Percentiles rank a stretch among this genome's conserved stretches.
These are phyloP conservation scores for Avena sativa DNA, from an alignment of 176 grass and related monocot species.

Conservation along the genomic window DNA sequence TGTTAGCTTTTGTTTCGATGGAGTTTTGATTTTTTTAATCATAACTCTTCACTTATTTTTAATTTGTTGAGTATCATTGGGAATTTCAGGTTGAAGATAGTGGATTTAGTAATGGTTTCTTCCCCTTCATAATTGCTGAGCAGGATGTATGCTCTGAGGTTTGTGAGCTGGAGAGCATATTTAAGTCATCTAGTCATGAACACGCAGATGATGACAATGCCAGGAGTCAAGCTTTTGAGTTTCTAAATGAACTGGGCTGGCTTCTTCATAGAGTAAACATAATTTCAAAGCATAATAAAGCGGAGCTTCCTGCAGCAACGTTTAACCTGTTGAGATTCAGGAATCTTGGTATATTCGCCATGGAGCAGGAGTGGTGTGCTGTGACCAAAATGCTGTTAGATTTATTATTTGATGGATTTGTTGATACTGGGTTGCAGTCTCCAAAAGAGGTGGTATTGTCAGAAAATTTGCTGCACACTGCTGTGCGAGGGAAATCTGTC, in stretches of 20 bases:
- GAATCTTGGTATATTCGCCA: conserved; percentile 75
- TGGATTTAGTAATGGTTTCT: conserved; percentile 86
- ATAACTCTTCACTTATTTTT: conserved; percentile 23
- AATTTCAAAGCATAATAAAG: conserved; percentile 46
- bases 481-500: conserved; percentile 69
- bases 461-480: conserved; percentile 77
- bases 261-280: conserved; percentile 75
- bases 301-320: conserved; percentile 22
- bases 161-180: conserved; percentile 74
- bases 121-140: conserved; percentile 97
- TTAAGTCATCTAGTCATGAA: conserved; percentile 51
- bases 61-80: conserved; percentile 9
- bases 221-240: conserved; percentile 84
- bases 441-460: conserved; percentile 69
- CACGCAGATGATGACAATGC: conserved; percentile 42
- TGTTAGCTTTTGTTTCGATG: conserved; percentile 24
- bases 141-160: conserved; percentile 92
- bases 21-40: conserved; percentile 26
- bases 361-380: conserved; percentile 83
- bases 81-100: conserved; percentile 81
- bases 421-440: conserved; percentile 74
- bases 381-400: conserved; percentile 83
- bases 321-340: conserved; percentile 72
- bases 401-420: conserved; percentile 78
- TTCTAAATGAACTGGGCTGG: conserved; percentile 95